Evolutionary conservation across 106 monocot genomes (phyloP), one percentile per base, ranked within the genome.

Genomic region (Xerophyta viscosa): DNA sequence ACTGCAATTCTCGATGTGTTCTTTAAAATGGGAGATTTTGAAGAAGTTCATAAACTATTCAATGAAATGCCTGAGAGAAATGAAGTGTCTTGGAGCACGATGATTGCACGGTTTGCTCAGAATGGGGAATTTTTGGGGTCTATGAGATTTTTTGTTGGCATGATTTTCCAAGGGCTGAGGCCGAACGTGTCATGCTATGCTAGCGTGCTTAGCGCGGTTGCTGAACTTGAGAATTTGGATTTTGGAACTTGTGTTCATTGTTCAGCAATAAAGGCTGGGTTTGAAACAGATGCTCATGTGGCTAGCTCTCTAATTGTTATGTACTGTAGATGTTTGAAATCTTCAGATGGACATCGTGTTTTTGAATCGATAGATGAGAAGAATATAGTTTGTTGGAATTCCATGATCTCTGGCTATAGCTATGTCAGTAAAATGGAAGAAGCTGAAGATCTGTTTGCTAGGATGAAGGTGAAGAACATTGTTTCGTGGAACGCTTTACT

Each of bases 401-500:
- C 87, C 0, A 82, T 88, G 65, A 52, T 88, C 37, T 57, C 65
- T 20, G 83, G 78, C 48, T 84, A 71, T 48, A 39, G 53, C 62
- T 46, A 20, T 43, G 39, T 58, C 36, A 48, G 68, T 8, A 58
- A 42, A 23, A 50, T 72, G 8, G 37, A 28, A 10, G 58, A 77
- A 48, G 80, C 80, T 24, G 56, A 67, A 29, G 20, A 71, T 14
- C 20, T 86, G 5, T 86, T 86, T 29, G 56, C 60, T 21, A 12
- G 17, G 37, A 63, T 77, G 60, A 60, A 62, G 11, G 41, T 31
- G 7, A 77, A 36, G 48, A 72, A 77, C 52, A 56, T 47, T 27
- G 60, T 46, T 14, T 70, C 77, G 0, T 86, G 81, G 86, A 86
- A 86, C 57, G 66, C 77, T 17, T 58, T 78, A 24, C 71, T 78